Evolutionary conservation across 2,329 filamentous ascomycete genomes (phyloP), one percentile per base, ranked within the genome.

Genomic region (Pestalotiopsis sp.): DNA sequence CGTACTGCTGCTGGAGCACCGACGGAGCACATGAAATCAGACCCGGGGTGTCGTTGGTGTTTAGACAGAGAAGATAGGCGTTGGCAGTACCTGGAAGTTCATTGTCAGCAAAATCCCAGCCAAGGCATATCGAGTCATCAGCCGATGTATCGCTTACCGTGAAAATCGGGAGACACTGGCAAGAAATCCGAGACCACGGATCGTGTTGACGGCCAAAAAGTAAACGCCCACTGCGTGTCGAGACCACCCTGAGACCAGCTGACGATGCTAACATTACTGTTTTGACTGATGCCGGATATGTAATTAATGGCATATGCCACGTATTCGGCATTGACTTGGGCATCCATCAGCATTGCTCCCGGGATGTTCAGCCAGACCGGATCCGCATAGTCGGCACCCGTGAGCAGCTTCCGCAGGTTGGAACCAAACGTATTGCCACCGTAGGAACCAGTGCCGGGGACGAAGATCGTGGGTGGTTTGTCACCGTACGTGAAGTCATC

Each of bases 301-400:
- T 89, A 89, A 77, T 89, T 86, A 69, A 89, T 85, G 4, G 87
- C 86, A 74, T 90, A 88, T 3, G 86, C 85, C 52, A 87, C 82
- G 71, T 86, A 88, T 74, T 89, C 87, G 4, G 84, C 77, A 71
- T 85, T 88, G 36, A 77, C 70, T 71, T 88, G 87, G 0, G 80
- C 81, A 68, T 90, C 86, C 25, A 71, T 76, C 11, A 87, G 78
- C 49, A 84, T 79, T 52, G 79, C 78, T 1, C 77, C 76, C 0
- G 87, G 86, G 14, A 89, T 80, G 72, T 89, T 89, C 23, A 90
- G 77, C 83, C 86, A 89, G 20, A 88, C 82, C 0, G 85, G 81
- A 70, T 88, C 85, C 9, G 77, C 72, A 70, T 81, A 88, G 41
- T 79, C 81, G 36, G 77, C 75, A 73, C 11, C 76, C 64, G 23